A percentile compares a stretch with the other conserved stretches of the same genome.
phyloP scores from a whole-genome alignment of 345 rosid genomes.

The Tarenaya hassleriana region DNA sequence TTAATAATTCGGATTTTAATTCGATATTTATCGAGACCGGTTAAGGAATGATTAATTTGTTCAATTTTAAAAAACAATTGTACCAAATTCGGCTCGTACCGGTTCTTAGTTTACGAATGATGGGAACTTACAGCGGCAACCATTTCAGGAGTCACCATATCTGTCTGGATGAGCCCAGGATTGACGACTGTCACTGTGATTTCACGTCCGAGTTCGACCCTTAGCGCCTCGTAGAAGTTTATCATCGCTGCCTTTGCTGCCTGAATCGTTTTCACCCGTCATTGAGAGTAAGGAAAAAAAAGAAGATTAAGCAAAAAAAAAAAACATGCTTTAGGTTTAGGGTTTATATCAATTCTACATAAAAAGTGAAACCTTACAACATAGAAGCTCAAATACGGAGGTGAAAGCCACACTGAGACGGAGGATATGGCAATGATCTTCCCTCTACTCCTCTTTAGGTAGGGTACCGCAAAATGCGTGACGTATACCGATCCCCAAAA shows the following conservation, averaged over 20 bases:
- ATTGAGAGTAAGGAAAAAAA: background rate
- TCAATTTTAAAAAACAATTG: no score
- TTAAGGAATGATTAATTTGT: no score
- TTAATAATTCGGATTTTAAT: no score
- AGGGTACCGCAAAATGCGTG: constrained; percentile 42
- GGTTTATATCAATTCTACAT: no score
- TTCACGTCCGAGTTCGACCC: constrained; percentile 39
- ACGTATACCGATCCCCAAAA: constrained; percentile 46
- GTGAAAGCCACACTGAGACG: constrained; percentile 23
- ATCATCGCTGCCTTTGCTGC: constrained; percentile 57
- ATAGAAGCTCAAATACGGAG: constrained; percentile 28
- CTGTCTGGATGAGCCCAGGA: constrained; percentile 35
- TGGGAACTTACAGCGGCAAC: no score
- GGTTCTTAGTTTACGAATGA: no score
- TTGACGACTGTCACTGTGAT: constrained; percentile 42
- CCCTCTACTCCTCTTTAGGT: constrained; percentile 39
- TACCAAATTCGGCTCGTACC: no score
- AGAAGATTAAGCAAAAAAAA: background rate
- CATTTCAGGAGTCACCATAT: constrained; percentile 29
- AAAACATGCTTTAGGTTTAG: no score
- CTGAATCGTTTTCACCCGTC: constrained; percentile 39
- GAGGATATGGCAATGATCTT: constrained; percentile 37
- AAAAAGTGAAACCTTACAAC: constrained; percentile 23
- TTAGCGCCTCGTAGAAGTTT: constrained; percentile 41
- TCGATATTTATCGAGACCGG: no score